Evolutionary conservation across 164 flowering plant genomes (phyloP).

Genomic region (grape (Vitis vinifera)): DNA sequence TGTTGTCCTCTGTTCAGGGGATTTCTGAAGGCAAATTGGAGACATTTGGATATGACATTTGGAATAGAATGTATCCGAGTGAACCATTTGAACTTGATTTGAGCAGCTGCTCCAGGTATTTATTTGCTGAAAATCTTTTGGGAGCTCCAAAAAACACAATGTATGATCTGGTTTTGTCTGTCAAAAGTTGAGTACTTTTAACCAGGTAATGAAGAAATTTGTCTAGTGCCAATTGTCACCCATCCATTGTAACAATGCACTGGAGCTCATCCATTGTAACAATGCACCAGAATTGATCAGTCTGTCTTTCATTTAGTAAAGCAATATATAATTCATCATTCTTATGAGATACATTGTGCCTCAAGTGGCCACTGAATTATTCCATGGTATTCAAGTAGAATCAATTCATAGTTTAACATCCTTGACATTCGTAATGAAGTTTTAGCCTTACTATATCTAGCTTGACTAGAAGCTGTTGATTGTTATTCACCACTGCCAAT

Average conservation of each 20-base stretch:
- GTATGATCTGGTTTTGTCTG: conserved; percentile 66
- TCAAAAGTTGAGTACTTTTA: conserved; percentile 58
- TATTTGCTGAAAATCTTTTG: conserved; percentile 4
- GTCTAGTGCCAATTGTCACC: neutral
- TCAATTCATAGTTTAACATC: neutral
- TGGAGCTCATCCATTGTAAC: too few relatives aligned
- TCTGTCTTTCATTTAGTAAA: too few relatives aligned
- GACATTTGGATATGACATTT: conserved; percentile 50
- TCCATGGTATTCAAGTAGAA: too few relatives aligned
- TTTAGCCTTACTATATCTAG: neutral
- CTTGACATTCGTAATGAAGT: neutral
- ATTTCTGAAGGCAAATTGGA: conserved; percentile 35
- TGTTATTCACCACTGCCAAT: too few relatives aligned
- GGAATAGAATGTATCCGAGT: conserved; percentile 55
- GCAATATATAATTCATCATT: too few relatives aligned
- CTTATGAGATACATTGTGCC: too few relatives aligned
- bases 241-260: neutral
- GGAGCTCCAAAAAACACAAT: conserved; percentile 24
- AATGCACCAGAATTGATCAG: too few relatives aligned
- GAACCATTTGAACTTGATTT: conserved; percentile 58
- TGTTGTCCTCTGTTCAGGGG: conserved; percentile 50
- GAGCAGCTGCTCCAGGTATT: conserved; percentile 10
- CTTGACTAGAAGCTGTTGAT: neutral
- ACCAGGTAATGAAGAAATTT: conserved; percentile 44
- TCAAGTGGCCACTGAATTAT: too few relatives aligned